phyloP scores from a whole-genome alignment of 208 protist genomes.

The Trypanosoma scelopori region DNA sequence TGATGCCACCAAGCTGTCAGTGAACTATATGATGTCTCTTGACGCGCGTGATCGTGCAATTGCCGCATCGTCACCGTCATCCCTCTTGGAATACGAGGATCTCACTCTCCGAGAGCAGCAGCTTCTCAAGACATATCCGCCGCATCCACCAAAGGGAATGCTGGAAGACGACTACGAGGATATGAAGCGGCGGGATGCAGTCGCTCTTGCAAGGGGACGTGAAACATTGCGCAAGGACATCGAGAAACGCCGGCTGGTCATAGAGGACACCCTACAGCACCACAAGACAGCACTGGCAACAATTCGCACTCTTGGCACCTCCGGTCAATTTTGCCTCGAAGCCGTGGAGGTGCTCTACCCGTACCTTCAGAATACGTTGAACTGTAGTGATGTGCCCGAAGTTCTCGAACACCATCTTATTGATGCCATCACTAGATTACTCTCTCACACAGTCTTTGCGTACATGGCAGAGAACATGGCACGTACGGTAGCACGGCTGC shows the following conservation, averaged over 20 bases:
- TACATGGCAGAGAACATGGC: slow-evolving; percentile 59
- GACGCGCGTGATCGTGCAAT: slow-evolving; percentile 70
- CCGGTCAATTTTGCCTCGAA: slow-evolving; percentile 50
- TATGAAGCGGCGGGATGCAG: slow-evolving; percentile 74
- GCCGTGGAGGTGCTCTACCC: slow-evolving; percentile 63
- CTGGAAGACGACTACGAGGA: slow-evolving; percentile 81
- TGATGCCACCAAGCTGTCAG: slow-evolving; percentile 37
- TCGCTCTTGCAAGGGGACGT: slow-evolving; percentile 72
- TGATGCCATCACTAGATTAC: slow-evolving; percentile 65
- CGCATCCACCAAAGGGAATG: slow-evolving; percentile 83
- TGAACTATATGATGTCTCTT: slow-evolving; percentile 56
- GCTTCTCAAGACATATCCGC: slow-evolving; percentile 77
- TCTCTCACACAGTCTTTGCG: slow-evolving; percentile 58
- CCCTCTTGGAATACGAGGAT: slow-evolving; percentile 61
- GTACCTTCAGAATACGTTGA: slow-evolving; percentile 52
- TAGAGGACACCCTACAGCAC: slow-evolving; percentile 39
- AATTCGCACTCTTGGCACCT: slow-evolving; percentile 69
- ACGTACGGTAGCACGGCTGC: slow-evolving; percentile 48
- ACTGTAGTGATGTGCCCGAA: slow-evolving; percentile 31
- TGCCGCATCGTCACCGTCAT: slow-evolving; percentile 48
- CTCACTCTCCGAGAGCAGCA: slow-evolving; percentile 58
- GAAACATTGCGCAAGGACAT: slow-evolving; percentile 58
- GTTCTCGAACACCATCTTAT: slow-evolving; percentile 52
- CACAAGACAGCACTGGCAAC: slow-evolving; percentile 59
- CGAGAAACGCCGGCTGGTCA: slow-evolving; percentile 43